Evolutionary conservation across 2,329 filamentous ascomycete species (phyloP).

Genomic region (Venturia pyrina): DNA sequence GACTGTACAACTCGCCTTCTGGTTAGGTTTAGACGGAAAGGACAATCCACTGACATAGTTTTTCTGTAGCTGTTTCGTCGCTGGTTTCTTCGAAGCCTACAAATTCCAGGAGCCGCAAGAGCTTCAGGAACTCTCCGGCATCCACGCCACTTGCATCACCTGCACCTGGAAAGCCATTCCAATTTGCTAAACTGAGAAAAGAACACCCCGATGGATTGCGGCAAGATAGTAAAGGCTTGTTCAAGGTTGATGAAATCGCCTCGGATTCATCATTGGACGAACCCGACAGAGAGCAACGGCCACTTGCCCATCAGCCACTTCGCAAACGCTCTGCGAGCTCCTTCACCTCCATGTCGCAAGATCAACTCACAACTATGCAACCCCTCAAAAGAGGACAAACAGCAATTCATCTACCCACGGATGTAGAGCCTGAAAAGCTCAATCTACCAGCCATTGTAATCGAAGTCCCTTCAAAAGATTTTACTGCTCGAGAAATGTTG

Average conservation of each 20-base stretch:
- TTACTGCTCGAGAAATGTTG: neutral
- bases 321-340: neutral
- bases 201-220: neutral
- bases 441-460: neutral
- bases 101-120: neutral
- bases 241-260: slow-evolving; percentile 3
- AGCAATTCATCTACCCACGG: neutral
- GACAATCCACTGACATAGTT: neutral
- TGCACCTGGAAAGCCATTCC: neutral
- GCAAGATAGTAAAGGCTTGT: neutral
- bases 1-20: no score
- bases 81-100: neutral
- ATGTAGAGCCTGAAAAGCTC: neutral
- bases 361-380: neutral
- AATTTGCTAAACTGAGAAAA: neutral
- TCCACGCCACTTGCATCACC: neutral
- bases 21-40: no score
- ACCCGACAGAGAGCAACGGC: neutral
- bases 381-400: neutral
- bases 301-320: neutral
- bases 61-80: neutral
- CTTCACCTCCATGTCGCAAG: neutral
- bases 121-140: neutral
- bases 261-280: neutral
- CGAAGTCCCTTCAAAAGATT: neutral